Conservation (phyloP, 2,329 filamentous ascomycete genomes). For the Penicillium palitans region DNA sequence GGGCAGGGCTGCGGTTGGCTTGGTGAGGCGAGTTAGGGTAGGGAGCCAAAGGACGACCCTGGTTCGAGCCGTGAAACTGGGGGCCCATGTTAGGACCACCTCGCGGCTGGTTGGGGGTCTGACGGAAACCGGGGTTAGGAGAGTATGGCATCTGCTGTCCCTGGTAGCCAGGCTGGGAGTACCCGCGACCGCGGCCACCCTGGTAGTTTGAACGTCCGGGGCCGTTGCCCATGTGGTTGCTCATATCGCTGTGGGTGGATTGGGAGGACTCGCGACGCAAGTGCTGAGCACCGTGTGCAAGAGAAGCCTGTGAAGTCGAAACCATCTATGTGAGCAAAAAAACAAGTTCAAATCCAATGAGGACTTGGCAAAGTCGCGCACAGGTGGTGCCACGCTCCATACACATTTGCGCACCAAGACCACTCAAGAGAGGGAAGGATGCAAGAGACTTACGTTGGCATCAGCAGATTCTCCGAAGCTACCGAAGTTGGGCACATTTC, state of each 20-base stretch:
- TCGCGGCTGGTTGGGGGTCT: slow-evolving; percentile 52
- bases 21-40: slow-evolving; percentile 68
- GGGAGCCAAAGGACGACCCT: slow-evolving; percentile 41
- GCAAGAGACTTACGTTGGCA: slow-evolving; percentile 61
- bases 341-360: slow-evolving; percentile 8
- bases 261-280: slow-evolving; percentile 84
- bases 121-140: slow-evolving; percentile 55
- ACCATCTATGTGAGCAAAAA: slow-evolving; percentile 60
- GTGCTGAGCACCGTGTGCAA: slow-evolving; percentile 67
- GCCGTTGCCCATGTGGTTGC: slow-evolving; percentile 51
- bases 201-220: slow-evolving; percentile 57
- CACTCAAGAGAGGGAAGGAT: background rate
- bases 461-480: slow-evolving; percentile 72
- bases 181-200: slow-evolving; percentile 59
- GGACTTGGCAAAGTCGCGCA: background rate
- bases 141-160: slow-evolving; percentile 54
- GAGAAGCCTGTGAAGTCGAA: slow-evolving; percentile 63
- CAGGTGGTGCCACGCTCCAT: slow-evolving; percentile 1
- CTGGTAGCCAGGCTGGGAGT: slow-evolving; percentile 54
- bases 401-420: background rate
- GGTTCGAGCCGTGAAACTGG: slow-evolving; percentile 50
- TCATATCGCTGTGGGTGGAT: slow-evolving; percentile 73
- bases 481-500: slow-evolving; percentile 75
- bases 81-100: slow-evolving; percentile 54
- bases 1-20: slow-evolving; percentile 63